phyloP scores from a whole-genome alignment of 495 filamentous ascomycete species.

The Podospora appendiculata region DNA sequence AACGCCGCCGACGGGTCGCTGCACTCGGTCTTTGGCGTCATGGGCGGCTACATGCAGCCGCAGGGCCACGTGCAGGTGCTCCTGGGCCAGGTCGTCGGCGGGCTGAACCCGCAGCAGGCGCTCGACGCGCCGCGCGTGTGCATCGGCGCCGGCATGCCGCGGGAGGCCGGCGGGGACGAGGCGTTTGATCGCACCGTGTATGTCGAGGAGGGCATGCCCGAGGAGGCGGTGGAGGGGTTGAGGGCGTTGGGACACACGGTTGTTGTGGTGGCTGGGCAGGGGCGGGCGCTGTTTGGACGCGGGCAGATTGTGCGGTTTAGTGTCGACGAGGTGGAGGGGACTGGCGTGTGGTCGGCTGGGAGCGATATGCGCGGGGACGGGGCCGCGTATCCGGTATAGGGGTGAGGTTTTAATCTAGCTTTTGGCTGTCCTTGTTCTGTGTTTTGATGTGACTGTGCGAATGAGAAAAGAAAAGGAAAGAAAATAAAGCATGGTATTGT shows the following conservation, averaged over 20 bases:
- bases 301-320: constrained; percentile 76
- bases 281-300: constrained; percentile 71
- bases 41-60: constrained; percentile 99
- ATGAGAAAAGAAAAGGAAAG: background rate
- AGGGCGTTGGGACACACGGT: constrained; percentile 65
- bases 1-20: constrained; percentile 61
- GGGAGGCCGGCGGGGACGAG: constrained; percentile 19
- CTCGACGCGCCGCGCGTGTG: constrained; percentile 86
- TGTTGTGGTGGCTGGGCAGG: constrained; percentile 56
- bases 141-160: constrained; percentile 62
- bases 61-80: constrained; percentile 96
- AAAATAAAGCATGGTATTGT: background rate
- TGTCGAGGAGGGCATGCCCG: constrained; percentile 78
- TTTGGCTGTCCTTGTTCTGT: too few relatives aligned
- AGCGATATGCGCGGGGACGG: constrained; percentile 90
- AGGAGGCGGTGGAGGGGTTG: constrained; percentile 58
- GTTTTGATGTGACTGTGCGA: background rate
- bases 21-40: constrained; percentile 85
- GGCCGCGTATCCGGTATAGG: constrained; percentile 57
- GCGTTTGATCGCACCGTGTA: constrained; percentile 45
- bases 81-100: constrained; percentile 81
- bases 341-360: constrained; percentile 70
- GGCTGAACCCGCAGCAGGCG: constrained; percentile 79
- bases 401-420: background rate
- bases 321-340: constrained; percentile 59